A percentile compares a stretch with the other conserved stretches of the same genome.
Evolutionary conservation across 495 filamentous ascomycete species (phyloP).

Genomic region (Eremomyces bilateralis): DNA sequence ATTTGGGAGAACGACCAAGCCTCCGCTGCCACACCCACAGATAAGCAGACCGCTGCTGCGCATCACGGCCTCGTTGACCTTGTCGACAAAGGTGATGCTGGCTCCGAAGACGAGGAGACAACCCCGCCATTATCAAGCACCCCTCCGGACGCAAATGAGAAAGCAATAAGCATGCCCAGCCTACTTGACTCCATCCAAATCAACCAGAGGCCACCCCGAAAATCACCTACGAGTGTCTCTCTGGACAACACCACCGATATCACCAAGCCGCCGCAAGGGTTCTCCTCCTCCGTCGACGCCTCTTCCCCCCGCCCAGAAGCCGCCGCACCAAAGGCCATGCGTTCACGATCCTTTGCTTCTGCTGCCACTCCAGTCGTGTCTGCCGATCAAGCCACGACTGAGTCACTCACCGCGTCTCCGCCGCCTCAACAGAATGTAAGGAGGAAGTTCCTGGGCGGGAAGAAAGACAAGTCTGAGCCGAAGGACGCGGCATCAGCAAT

Average conservation of each 20-base stretch:
- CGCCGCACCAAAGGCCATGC: conserved; percentile 30
- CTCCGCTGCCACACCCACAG: neutral
- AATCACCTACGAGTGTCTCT: conserved; percentile 1
- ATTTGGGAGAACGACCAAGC: conserved; percentile 44
- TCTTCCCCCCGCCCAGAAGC: conserved; percentile 19
- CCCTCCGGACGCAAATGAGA: neutral
- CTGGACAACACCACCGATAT: neutral
- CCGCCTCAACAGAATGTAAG: too few species aligned
- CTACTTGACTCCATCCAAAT: neutral
- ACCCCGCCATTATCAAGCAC: too few species aligned
- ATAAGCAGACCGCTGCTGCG: conserved; percentile 7
- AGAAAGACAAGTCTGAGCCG: too few species aligned
- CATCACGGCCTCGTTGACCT: conserved; percentile 20
- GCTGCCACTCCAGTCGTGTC: conserved; percentile 41
- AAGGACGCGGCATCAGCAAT: conserved; percentile 38
- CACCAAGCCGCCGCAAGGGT: neutral
- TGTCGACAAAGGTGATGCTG: conserved; percentile 33
- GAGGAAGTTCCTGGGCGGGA: conserved; percentile 23
- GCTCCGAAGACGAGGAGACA: conserved; percentile 15
- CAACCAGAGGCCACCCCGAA: conserved; percentile 1
- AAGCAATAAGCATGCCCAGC: neutral
- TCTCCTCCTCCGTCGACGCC: neutral
- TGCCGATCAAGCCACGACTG: conserved; percentile 37
- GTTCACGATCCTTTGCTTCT: conserved; percentile 41
- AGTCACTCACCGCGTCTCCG: too few species aligned